Conservation (phyloP, 305 asterid species). For the Solanum chacoense region DNA sequence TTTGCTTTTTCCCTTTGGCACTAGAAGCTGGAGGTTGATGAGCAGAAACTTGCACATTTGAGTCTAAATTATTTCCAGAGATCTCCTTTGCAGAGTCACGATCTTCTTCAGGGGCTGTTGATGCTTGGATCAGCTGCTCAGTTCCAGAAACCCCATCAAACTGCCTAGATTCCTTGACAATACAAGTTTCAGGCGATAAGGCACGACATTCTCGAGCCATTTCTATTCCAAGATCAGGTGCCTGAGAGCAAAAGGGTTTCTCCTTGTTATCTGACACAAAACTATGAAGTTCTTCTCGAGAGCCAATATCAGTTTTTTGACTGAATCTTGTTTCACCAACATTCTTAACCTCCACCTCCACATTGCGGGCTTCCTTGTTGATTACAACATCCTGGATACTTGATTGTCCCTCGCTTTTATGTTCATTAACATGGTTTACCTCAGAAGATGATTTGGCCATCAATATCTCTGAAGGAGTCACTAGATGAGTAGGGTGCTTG, state of each 20-base stretch:
- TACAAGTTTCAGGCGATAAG: constrained; percentile 46
- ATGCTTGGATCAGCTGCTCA: constrained; percentile 28
- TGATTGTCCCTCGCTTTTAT: constrained; percentile 29
- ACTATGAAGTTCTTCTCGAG: constrained; percentile 42
- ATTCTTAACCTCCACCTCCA: constrained; percentile 58
- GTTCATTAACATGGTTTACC: constrained; percentile 37
- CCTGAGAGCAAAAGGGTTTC: constrained; percentile 69
- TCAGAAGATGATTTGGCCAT: constrained; percentile 67
- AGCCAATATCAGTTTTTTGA: constrained; percentile 40
- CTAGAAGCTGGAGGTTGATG: constrained; percentile 34
- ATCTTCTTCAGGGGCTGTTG: constrained; percentile 33
- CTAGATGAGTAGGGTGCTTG: constrained; percentile 89
- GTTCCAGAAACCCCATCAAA: constrained; percentile 38
- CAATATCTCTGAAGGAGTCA: constrained; percentile 82
- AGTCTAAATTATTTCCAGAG: constrained; percentile 27
- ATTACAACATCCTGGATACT: constrained; percentile 43
- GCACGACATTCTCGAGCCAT: constrained; percentile 60
- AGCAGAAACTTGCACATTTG: constrained; percentile 23
- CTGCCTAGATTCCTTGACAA: constrained; percentile 48
- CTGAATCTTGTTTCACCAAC: constrained; percentile 56
- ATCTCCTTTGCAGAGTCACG: constrained; percentile 35
- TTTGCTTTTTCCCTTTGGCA: constrained; percentile 58
- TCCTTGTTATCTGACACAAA: constrained; percentile 53
- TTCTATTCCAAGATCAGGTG: constrained; percentile 69
- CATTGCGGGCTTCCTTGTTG: constrained; percentile 38